phyloP scores from a whole-genome alignment of 2,329 filamentous ascomycete genomes.

The Phoma sp. region DNA sequence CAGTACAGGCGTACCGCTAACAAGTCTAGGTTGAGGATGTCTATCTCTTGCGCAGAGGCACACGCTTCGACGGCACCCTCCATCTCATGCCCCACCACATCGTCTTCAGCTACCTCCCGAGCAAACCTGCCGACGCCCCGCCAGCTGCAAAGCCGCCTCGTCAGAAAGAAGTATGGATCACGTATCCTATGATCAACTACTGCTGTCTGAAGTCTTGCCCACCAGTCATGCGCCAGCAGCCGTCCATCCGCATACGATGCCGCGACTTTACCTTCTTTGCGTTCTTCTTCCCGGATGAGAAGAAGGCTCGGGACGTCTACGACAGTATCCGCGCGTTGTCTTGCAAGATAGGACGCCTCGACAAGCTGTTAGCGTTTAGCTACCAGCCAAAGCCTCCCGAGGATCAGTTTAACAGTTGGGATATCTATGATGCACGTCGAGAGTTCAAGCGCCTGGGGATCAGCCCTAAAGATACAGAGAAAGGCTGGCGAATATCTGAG shows the following conservation, averaged over 20 bases:
- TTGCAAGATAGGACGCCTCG: slow-evolving; percentile 80
- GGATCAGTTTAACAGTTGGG: slow-evolving; percentile 78
- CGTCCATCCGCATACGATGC: slow-evolving; percentile 85
- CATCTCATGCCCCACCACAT: slow-evolving; percentile 69
- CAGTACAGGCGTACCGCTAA: slow-evolving; percentile 15
- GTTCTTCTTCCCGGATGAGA: slow-evolving; percentile 81
- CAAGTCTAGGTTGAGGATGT: slow-evolving; percentile 65
- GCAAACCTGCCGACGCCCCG: slow-evolving; percentile 42
- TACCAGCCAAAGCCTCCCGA: slow-evolving; percentile 79
- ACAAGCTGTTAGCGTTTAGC: slow-evolving; percentile 89
- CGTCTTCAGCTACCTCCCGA: slow-evolving; percentile 66
- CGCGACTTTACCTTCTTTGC: slow-evolving; percentile 94
- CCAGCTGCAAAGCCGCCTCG: slow-evolving; percentile 51
- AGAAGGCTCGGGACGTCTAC: slow-evolving; percentile 80
- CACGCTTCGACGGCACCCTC: slow-evolving; percentile 64
- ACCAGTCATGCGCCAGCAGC: slow-evolving; percentile 70
- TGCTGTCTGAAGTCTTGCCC: slow-evolving; percentile 80
- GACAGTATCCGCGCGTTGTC: slow-evolving; percentile 83
- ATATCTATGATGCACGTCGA: slow-evolving; percentile 80
- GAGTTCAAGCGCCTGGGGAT: slow-evolving; percentile 91
- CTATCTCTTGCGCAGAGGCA: slow-evolving; percentile 63
- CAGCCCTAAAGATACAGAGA: slow-evolving; percentile 76
- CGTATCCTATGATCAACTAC: slow-evolving; percentile 87
- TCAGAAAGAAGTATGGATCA: slow-evolving; percentile 84
- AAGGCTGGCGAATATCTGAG: slow-evolving; percentile 85